Evolutionary conservation across 257 asterid genomes (phyloP), one percentile per base, ranked within the genome.

Genomic region (Lithospermum erythrorhizon): DNA sequence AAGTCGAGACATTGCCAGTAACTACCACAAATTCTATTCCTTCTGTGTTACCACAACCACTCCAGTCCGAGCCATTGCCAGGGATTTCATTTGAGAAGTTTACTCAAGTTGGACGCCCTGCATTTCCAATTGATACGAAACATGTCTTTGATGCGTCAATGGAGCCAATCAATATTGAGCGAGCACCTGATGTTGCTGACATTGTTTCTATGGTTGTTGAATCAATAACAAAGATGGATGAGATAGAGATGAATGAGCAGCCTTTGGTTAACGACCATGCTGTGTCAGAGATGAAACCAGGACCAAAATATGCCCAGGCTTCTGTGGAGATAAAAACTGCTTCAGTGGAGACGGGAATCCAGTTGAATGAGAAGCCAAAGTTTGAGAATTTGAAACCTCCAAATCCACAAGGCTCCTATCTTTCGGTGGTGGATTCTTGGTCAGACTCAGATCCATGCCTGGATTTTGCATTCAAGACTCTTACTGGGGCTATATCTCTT

Each of bases 371-470:
- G 70, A 56, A 49, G 37, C 75, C 11, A 47, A 65, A 54, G 10
- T 63, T 58, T 4, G 73, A 59, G 57, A 62, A 48, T 54, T 62
- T 66, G 30, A 65, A 64, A 24, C 52, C 68, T 25, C 66, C 55
- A 25, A 61, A 66, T 2, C 47, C 63, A 17, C 68, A 64, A 47
- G 21, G 29, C 21, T 58, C 64, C 52, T 72, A 61, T 32, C 68
- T 68, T n/a, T 76, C 49, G 16, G 49, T 72, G 22, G 70, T 68
- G 25, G 77, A 72, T 51, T 67, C 65, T 51, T 67, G 73, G 76
- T 58, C 81, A 24, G 81, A 78, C 66, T 58, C 81, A 23, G 81
- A 79, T 69, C 81, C 83, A 19, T 75, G 83, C 61, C 52, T 72
- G 49, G 79, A 75, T 10, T 79, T 79, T 35, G 81, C 83, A 15